phyloP scores from a whole-genome alignment of 2,329 filamentous ascomycete species.

The Lachnellula suecica region DNA sequence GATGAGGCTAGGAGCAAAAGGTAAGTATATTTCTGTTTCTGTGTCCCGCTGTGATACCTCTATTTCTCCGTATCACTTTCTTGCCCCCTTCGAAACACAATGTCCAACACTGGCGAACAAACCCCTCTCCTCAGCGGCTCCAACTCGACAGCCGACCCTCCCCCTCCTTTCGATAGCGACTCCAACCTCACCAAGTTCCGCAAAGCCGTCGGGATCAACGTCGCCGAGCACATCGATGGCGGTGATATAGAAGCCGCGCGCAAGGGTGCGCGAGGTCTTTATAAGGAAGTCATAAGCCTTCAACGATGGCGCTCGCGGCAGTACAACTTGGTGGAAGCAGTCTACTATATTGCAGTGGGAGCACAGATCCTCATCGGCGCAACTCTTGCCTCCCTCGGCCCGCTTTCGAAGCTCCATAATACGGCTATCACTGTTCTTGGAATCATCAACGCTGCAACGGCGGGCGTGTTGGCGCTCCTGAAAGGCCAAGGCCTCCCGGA shows the following conservation, averaged over 20 bases:
- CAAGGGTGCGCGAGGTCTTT: constrained; percentile 31
- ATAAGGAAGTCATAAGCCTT: constrained; percentile 37
- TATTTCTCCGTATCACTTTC: no score
- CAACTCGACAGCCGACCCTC: not conserved
- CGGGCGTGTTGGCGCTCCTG: constrained; percentile 57
- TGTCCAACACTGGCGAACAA: constrained; percentile 9
- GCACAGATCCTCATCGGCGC: constrained; percentile 48
- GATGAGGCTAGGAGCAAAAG: not conserved
- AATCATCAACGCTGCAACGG: constrained; percentile 61
- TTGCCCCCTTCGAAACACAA: no score
- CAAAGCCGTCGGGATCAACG: constrained; percentile 25
- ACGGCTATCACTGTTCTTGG: constrained; percentile 56
- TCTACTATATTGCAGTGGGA: constrained; percentile 45
- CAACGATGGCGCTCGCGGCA: constrained; percentile 34
- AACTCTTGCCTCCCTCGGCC: constrained; percentile 45
- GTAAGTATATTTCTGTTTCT: no score
- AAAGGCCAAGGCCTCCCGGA: constrained; percentile 52
- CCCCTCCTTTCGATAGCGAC: not conserved
- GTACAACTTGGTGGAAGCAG: constrained; percentile 34
- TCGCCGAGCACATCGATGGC: not conserved
- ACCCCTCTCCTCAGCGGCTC: constrained; percentile 15
- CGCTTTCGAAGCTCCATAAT: constrained; percentile 47
- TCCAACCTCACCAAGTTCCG: constrained; percentile 25
- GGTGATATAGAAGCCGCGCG: constrained; percentile 21
- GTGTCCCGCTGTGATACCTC: no score